Percentiles rank a stretch among this genome's conserved stretches.
These are phyloP conservation scores for Candida loeiensis DNA, from an alignment of 805 yeast genomes.

Conservation along the genomic window DNA sequence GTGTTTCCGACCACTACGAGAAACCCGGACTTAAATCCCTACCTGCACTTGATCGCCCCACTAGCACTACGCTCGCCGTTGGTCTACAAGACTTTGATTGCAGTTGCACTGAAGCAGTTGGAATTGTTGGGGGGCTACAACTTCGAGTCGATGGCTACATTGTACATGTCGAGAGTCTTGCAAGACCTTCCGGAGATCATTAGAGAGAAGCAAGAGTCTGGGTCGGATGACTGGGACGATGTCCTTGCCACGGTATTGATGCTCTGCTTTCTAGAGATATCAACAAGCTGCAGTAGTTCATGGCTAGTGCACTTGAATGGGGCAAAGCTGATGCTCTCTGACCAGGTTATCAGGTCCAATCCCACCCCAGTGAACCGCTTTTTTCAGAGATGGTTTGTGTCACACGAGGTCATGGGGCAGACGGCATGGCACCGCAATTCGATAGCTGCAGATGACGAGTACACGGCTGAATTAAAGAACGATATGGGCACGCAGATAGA, in stretches of 20 bases:
- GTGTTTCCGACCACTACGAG: conserved; percentile 4
- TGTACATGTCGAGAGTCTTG: conserved; percentile 26
- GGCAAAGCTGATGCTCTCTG: conserved; percentile 33
- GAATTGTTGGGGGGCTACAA: conserved; percentile 24
- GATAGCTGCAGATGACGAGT: conserved; percentile 26
- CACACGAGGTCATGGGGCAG: conserved; percentile 44
- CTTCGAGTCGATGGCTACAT: conserved; percentile 23
- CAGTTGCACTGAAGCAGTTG: conserved; percentile 36
- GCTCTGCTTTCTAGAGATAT: conserved; percentile 41
- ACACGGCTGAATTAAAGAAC: conserved; percentile 27
- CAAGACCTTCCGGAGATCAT: conserved; percentile 28
- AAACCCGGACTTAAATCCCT: conserved; percentile 26
- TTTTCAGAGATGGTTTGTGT: conserved; percentile 35
- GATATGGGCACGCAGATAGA: conserved; percentile 35
- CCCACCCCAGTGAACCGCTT: conserved; percentile 32
- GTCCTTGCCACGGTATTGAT: conserved; percentile 36
- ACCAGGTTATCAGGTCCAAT: conserved; percentile 19
- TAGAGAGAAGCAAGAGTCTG: conserved; percentile 17
- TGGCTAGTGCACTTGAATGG: conserved; percentile 38
- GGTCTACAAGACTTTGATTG: conserved; percentile 32
- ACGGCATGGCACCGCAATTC: conserved; percentile 32
- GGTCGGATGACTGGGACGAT: conserved; percentile 36
- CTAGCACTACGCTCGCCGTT: conserved; percentile 29
- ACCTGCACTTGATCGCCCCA: conserved; percentile 35
- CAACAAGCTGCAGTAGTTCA: conserved; percentile 35